These are phyloP conservation scores for Anethum foeniculum DNA, from an alignment of 140 eudicot species.

Conservation along the genomic window DNA sequence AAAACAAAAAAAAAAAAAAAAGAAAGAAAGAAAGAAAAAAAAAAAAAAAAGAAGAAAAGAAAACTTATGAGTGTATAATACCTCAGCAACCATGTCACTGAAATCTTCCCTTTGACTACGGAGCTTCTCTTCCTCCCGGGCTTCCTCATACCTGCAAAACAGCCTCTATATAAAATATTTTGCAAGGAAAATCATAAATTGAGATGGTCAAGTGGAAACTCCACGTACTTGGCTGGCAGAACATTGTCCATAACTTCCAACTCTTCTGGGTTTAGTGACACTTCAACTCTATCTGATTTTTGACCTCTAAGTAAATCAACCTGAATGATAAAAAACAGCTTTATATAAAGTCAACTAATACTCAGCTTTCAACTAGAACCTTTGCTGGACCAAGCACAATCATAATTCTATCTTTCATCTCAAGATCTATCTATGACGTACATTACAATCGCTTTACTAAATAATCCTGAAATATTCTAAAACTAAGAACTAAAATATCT, in stretches of 20 bases:
- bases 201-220: neutral
- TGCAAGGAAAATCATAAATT: neutral
- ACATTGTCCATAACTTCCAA: slow-evolving; percentile 91
- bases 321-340: slow-evolving; percentile 27
- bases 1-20: neutral
- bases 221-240: slow-evolving; percentile 78
- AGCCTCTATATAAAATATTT: neutral
- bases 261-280: slow-evolving; percentile 91
- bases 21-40: neutral
- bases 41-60: neutral
- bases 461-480: neutral
- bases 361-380: neutral
- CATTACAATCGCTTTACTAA: neutral
- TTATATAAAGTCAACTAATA: neutral
- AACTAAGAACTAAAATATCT: neutral
- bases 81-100: slow-evolving; percentile 99
- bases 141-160: slow-evolving; percentile 76
- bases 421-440: neutral
- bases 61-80: slow-evolving; percentile 4
- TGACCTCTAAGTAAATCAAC: slow-evolving; percentile 96
- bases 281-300: slow-evolving; percentile 85
- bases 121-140: slow-evolving; percentile 87
- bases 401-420: neutral
- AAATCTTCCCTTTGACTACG: slow-evolving; percentile 82
- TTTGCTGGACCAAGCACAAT: neutral